These are phyloP conservation scores for Apiospora hydei DNA, from an alignment of 2,329 filamentous ascomycete genomes.

Conservation along the genomic window DNA sequence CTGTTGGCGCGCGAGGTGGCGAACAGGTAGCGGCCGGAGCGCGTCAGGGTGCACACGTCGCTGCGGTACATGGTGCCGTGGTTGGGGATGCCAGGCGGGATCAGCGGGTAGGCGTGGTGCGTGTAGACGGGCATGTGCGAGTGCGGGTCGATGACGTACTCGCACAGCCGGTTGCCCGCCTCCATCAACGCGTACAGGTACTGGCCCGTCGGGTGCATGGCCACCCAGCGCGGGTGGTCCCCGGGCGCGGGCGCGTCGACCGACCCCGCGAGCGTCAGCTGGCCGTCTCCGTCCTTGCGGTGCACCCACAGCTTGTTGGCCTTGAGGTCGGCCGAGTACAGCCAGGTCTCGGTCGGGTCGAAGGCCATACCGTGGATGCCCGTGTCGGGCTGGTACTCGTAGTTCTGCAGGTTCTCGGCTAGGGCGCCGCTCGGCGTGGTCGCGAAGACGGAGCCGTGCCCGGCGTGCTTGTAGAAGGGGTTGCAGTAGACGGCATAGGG, in stretches of 20 bases:
- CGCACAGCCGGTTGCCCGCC: constrained; percentile 82
- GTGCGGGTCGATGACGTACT: constrained; percentile 78
- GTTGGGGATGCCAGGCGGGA: constrained; percentile 72
- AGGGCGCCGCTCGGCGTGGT: constrained; percentile 65
- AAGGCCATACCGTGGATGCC: constrained; percentile 87
- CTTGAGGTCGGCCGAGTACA: constrained; percentile 81
- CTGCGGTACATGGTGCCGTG: constrained; percentile 75
- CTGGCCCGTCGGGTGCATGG: constrained; percentile 78
- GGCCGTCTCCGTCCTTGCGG: constrained; percentile 65
- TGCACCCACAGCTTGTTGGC: constrained; percentile 88
- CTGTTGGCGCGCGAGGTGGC: constrained; percentile 83
- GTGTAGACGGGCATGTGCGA: constrained; percentile 83
- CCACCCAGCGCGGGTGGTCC: constrained; percentile 90
- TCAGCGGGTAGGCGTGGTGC: constrained; percentile 76
- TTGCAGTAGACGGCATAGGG: constrained; percentile 89
- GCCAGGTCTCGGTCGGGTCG: constrained; percentile 74
- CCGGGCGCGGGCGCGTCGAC: constrained; percentile 73
- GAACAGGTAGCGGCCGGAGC: constrained; percentile 78
- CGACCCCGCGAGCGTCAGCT: constrained; percentile 73
- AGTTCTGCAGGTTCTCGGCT: constrained; percentile 73
- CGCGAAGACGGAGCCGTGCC: constrained; percentile 79
- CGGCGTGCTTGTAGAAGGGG: constrained; percentile 87
- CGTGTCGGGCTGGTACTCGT: constrained; percentile 71
- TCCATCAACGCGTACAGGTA: constrained; percentile 91
- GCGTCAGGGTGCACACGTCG: constrained; percentile 80